Base-by-base conservation (phyloP, 1,284 basidiomycete species). In the Austropuccinia psidii region DNA sequence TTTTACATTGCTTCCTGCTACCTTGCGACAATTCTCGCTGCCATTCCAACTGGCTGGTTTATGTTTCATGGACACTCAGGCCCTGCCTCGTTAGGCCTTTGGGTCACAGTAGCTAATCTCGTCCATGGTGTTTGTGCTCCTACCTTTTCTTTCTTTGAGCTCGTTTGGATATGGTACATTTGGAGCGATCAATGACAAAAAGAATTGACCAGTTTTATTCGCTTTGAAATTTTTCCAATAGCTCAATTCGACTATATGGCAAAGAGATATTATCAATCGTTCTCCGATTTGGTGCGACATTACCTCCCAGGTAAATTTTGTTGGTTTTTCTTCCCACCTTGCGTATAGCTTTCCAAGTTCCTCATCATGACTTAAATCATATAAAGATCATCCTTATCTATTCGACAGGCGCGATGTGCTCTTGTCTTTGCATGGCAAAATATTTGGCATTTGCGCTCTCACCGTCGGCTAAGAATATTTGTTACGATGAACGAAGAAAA, bases 211-310 rank as follows among this genome's bases (percentile, higher is more conserved):
- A 11, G 43, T n/a, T 33, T 9, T 55, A 29, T 33, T 55, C 19
- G 11, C 2, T 55, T 17, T 37, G 9, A n/a, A 21, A 21, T 45
- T 64, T 15, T 43, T 29, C 27, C 33, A 5, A 29, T n/a, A 72
- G 68, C 50, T 72, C 11, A 72, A 72, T 54, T 72, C 68, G 21
- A 61, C 68, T 15, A 41, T 72, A 11, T 72, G 68, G 68, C 50
- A 47, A 35, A 50, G 62, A 21, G 68, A 72, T 29, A 37, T 47
- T 17, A 43, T 72, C 2, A 49, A 72, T 72, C 68, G 68, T 21
- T 45, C 68, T 21, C 68, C 68, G 8, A 50, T 31, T 50, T 72
- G 68, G 68, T 72, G 68, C 43, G 68, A 72, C 52, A 49, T 72
- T 27, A 72, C 45, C 47, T 72, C 68, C 9, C 55, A 72, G 57